Conservation (phyloP, 176 grass and related monocot species). For the maize (Zea mays) region DNA sequence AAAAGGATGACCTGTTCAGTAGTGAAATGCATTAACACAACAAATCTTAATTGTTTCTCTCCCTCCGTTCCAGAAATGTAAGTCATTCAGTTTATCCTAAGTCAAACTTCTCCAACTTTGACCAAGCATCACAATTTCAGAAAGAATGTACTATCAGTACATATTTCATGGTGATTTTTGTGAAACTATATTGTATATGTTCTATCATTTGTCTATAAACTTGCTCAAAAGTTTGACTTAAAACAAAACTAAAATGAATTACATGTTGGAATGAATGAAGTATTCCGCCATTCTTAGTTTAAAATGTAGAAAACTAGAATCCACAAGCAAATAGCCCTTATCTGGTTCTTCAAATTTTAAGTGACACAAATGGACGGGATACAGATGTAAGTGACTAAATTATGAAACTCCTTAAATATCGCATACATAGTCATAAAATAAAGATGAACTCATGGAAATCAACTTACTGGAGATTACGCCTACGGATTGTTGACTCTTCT, state of each 20-base stretch:
- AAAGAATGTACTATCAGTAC: neutral
- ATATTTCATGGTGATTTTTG: neutral
- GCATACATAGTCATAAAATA: slow-evolving; percentile 8
- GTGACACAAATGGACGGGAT: neutral
- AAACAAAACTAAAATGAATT: neutral
- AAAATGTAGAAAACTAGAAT: slow-evolving; percentile 2
- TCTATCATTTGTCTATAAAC: neutral
- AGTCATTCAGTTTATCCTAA: neutral
- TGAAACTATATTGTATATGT: neutral
- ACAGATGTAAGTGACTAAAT: neutral
- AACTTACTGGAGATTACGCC: slow-evolving; percentile 76
- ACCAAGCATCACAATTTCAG: neutral
- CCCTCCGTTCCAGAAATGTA: neutral
- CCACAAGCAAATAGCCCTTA: neutral
- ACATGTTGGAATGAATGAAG: neutral
- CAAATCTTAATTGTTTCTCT: neutral
- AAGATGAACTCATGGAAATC: neutral
- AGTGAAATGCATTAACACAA: neutral
- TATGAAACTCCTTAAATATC: slow-evolving; percentile 11
- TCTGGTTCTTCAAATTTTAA: neutral
- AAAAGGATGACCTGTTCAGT: neutral
- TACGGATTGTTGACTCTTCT: slow-evolving; percentile 65
- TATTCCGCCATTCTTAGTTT: neutral
- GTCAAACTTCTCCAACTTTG: neutral
- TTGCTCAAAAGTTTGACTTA: neutral